Evolutionary conservation across 768 basidiomycete genomes (phyloP).

Genomic region (Rubroboletus pulcherrimus): DNA sequence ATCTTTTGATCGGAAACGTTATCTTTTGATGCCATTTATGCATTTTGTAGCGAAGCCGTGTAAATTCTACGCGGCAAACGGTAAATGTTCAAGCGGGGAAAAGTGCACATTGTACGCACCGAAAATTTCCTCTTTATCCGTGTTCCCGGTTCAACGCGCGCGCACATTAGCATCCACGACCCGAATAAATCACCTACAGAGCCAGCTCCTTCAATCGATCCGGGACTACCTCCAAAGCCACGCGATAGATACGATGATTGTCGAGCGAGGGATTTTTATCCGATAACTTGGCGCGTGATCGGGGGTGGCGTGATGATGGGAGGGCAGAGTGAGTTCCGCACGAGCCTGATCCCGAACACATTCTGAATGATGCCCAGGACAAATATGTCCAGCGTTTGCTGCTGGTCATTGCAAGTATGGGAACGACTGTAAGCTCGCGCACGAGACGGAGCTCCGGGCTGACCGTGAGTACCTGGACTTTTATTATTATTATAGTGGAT

Average conservation of each 20-base stretch:
- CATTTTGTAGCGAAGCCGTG: slow-evolving; percentile 51
- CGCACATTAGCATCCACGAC: slow-evolving; percentile 43
- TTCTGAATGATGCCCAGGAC: slow-evolving; percentile 16
- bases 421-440: slow-evolving; percentile 28
- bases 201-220: slow-evolving; percentile 1
- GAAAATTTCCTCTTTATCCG: not conserved
- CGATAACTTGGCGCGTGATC: slow-evolving; percentile 72
- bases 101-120: slow-evolving; percentile 56
- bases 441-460: slow-evolving; percentile 24
- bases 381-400: slow-evolving; percentile 22
- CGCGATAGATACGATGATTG: slow-evolving; percentile 32
- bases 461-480: slow-evolving; percentile 18
- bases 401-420: slow-evolving; percentile 26
- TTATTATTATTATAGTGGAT: not conserved
- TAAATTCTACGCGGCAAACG: slow-evolving; percentile 47
- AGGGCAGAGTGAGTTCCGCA: slow-evolving; percentile 29
- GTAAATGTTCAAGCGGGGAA: slow-evolving; percentile 49
- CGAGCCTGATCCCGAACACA: not conserved
- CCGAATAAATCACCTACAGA: slow-evolving; percentile 3
- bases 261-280: slow-evolving; percentile 50
- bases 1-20: not conserved
- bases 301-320: slow-evolving; percentile 74
- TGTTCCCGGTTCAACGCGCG: not conserved
- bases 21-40: not conserved
- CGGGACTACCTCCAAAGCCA: slow-evolving; percentile 28